A percentile compares a stretch with the other conserved stretches of the same genome.
Evolutionary conservation across 805 yeast genomes (phyloP).

Genomic region (Saccharomycopsis amapae): DNA sequence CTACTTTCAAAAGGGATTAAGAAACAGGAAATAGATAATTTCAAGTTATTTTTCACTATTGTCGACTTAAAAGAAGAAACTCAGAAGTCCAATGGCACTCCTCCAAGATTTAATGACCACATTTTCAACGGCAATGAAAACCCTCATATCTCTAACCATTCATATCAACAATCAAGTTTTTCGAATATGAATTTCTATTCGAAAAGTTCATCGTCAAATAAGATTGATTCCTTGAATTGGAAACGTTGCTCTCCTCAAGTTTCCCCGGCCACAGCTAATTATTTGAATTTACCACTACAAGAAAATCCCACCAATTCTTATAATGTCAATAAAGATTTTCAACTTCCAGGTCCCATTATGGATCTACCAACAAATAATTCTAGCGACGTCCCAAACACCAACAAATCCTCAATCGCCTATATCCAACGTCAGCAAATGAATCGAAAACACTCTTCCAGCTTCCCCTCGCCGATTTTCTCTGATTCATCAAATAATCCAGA

Average conservation of each 20-base stretch:
- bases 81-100: not conserved
- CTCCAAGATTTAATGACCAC: not conserved
- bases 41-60: slow-evolving; percentile 17
- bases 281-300: slow-evolving; percentile 14
- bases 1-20: slow-evolving; percentile 13
- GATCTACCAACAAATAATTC: slow-evolving; percentile 8
- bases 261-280: slow-evolving; percentile 16
- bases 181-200: no score
- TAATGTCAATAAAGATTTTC: slow-evolving; percentile 8
- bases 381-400: not conserved
- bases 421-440: no score
- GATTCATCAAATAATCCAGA: no score
- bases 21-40: slow-evolving; percentile 12
- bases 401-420: no score
- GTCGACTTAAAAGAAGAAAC: not conserved
- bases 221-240: slow-evolving; percentile 10
- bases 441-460: not conserved
- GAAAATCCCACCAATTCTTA: not conserved
- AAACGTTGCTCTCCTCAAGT: slow-evolving; percentile 14
- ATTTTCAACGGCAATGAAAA: no score
- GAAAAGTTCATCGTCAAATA: not conserved
- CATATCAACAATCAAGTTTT: no score
- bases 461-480: not conserved
- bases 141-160: no score
- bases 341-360: slow-evolving; percentile 20